Percentiles rank a stretch among this genome's conserved stretches.
phyloP scores from a whole-genome alignment of 108 stramenopile genomes.

The Fragilariopsis cylindrus region DNA sequence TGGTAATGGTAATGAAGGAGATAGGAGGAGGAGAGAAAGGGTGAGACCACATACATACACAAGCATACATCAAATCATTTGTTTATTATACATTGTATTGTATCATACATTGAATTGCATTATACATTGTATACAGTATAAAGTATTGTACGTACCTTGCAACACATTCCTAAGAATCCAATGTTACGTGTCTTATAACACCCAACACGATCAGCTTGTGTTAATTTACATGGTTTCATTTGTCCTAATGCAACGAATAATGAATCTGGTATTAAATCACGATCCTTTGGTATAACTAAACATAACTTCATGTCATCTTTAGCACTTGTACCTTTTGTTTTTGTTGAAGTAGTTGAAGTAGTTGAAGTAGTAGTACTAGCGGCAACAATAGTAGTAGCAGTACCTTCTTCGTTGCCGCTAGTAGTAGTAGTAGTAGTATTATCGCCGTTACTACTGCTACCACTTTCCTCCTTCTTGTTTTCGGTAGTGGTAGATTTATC shows the following conservation, averaged over 20 bases:
- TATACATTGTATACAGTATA: too few relatives aligned
- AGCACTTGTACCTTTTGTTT: neutral
- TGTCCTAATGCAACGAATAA: constrained; percentile 79
- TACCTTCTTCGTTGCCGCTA: too few relatives aligned
- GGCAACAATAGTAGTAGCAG: too few relatives aligned
- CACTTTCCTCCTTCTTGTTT: too few relatives aligned
- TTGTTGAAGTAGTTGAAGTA: neutral
- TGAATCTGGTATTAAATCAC: constrained; percentile 67
- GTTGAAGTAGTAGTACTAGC: too few relatives aligned
- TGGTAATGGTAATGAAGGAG: neutral
- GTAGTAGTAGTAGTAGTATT: too few relatives aligned
- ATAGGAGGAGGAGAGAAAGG: too few relatives aligned
- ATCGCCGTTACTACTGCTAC: too few relatives aligned
- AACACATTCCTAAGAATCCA: constrained; percentile 71
- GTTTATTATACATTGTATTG: too few relatives aligned
- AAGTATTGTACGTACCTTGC: constrained; percentile 27
- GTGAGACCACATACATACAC: neutral
- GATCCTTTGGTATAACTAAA: constrained; percentile 59
- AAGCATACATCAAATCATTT: neutral
- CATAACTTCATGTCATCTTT: constrained; percentile 4
- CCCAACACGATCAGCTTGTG: constrained; percentile 61
- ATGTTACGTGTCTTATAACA: constrained; percentile 65
- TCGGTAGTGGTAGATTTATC: too few relatives aligned
- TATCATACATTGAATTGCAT: too few relatives aligned
- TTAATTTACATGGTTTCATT: constrained; percentile 53